A percentile compares a stretch with the other conserved stretches of the same genome.
Evolutionary conservation across 2,329 filamentous ascomycete genomes (phyloP).

Genomic region (Didymellaceae sp.): DNA sequence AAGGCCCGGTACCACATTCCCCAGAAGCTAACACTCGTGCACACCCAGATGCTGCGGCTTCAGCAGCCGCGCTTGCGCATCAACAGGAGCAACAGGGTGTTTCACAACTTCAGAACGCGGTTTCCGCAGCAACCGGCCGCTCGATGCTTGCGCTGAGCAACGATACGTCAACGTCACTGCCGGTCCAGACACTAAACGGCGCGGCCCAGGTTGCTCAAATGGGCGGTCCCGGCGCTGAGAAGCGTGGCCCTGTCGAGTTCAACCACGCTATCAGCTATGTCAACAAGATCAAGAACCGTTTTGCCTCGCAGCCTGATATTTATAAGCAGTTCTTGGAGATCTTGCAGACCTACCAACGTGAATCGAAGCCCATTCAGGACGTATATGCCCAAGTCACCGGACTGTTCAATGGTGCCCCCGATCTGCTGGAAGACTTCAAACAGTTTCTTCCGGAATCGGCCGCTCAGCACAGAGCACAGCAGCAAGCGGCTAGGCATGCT

Average conservation of each 20-base stretch:
- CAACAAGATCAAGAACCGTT: slow-evolving; percentile 99
- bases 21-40: slow-evolving; percentile 45
- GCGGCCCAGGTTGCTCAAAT: slow-evolving; percentile 64
- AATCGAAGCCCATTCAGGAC: slow-evolving; percentile 97
- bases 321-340: slow-evolving; percentile 99
- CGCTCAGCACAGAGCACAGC: slow-evolving; percentile 63
- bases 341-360: slow-evolving; percentile 94
- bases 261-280: slow-evolving; percentile 99
- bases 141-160: slow-evolving; percentile 58
- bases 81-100: slow-evolving; percentile 71
- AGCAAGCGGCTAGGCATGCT: slow-evolving; percentile 66
- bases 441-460: slow-evolving; percentile 95
- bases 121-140: slow-evolving; percentile 63
- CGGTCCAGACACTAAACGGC: slow-evolving; percentile 67
- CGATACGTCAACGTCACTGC: slow-evolving; percentile 56
- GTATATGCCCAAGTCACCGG: slow-evolving; percentile 97
- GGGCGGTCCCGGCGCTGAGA: slow-evolving; percentile 66
- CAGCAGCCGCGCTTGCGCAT: slow-evolving; percentile 58
- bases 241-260: slow-evolving; percentile 94
- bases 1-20: slow-evolving; percentile 44
- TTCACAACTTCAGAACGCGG: slow-evolving; percentile 70
- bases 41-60: slow-evolving; percentile 46
- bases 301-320: slow-evolving; percentile 94
- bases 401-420: slow-evolving; percentile 89
- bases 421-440: slow-evolving; percentile 97